Conservation (phyloP, 768 basidiomycete genomes). For the Piloderma croceum region DNA sequence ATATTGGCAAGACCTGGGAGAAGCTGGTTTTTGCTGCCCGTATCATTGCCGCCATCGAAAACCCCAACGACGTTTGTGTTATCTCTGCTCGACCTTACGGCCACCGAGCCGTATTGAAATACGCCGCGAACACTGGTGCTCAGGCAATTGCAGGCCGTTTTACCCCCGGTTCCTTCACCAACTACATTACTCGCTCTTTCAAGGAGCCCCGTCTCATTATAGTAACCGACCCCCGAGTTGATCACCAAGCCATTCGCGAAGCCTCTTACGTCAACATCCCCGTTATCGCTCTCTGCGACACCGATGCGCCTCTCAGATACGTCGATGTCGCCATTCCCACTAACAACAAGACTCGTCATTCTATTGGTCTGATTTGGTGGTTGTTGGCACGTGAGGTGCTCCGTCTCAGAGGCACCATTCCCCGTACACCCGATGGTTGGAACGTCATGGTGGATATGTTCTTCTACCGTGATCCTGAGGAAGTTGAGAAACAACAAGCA, state of each 20-base stretch:
- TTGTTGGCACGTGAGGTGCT: conserved; percentile 95
- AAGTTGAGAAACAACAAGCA: conserved; percentile 96
- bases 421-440: conserved; percentile 90
- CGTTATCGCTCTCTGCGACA: conserved; percentile 98
- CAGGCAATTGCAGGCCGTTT: conserved; percentile 99
- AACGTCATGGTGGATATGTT: conserved; percentile 99
- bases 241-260: conserved; percentile 99
- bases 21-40: conserved; percentile 98
- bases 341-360: conserved; percentile 98
- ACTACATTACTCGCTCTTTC: conserved; percentile 99
- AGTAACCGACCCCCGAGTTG: conserved; percentile 98
- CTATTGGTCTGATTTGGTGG: conserved; percentile 98
- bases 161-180: conserved; percentile 98
- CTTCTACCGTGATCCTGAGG: conserved; percentile 99
- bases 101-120: conserved; percentile 99
- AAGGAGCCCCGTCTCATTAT: conserved; percentile 98
- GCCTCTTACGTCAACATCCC: conserved; percentile 99
- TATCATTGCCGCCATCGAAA: conserved; percentile 95
- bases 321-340: conserved; percentile 98
- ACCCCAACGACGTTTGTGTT: conserved; percentile 96
- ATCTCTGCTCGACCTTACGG: conserved; percentile 98
- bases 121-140: conserved; percentile 94
- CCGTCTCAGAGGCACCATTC: conserved; percentile 89
- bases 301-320: conserved; percentile 94
- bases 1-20: conserved; percentile 99